These are phyloP conservation scores for Vitis hybrid DNA, from an alignment of 177 flowering plant genomes.

Conservation along the genomic window DNA sequence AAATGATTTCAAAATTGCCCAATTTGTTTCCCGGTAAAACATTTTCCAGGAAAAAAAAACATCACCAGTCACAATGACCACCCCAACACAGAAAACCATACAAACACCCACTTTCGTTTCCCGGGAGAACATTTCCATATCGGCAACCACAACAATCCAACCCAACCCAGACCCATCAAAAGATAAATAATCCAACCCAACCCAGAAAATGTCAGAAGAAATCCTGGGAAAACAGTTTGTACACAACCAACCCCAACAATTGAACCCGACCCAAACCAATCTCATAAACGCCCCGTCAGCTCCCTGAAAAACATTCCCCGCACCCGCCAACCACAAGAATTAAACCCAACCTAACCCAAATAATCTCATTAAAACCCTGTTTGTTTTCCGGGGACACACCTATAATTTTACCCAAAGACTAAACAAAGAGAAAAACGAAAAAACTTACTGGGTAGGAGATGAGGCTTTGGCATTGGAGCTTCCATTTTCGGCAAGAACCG, in stretches of 20 bases:
- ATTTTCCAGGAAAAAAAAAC: too few species aligned
- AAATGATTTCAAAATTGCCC: too few species aligned
- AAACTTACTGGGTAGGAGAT: conserved; percentile 19
- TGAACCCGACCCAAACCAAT: too few species aligned
- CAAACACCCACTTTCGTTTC: background rate
- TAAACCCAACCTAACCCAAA: too few species aligned
- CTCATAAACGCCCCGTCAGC: background rate
- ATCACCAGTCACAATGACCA: too few species aligned
- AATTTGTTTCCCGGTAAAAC: too few species aligned
- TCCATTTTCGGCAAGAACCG: conserved; percentile 18
- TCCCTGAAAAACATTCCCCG: background rate
- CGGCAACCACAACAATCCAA: background rate
- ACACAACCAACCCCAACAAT: background rate
- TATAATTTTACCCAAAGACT: background rate
- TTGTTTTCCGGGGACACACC: too few species aligned
- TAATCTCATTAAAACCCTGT: too few species aligned
- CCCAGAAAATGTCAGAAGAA: background rate
- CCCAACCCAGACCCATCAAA: background rate
- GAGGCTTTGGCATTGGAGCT: conserved; percentile 23
- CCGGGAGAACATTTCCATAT: background rate
- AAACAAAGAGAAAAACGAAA: background rate
- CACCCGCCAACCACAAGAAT: too few species aligned
- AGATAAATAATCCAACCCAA: background rate
- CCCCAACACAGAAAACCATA: background rate
- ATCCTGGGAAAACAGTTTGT: background rate